phyloP scores from a whole-genome alignment of 768 basidiomycete genomes.

The Lanmaoa rubissima region DNA sequence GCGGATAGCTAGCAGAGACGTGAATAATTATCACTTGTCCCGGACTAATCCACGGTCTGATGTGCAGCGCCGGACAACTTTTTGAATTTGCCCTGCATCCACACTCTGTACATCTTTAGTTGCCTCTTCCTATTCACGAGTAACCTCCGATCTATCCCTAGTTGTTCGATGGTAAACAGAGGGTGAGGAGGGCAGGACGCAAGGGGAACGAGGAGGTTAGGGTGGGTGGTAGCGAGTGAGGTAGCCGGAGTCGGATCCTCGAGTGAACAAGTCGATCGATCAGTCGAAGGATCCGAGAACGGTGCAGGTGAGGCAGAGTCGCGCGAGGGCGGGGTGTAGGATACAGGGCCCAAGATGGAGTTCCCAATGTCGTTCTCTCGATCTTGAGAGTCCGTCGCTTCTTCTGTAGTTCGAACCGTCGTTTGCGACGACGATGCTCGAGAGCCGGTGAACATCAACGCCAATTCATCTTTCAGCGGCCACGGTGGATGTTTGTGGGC shows the following conservation, averaged over 20 bases:
- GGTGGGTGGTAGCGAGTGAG: constrained; percentile 33
- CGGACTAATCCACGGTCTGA: neutral
- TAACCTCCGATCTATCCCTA: constrained; percentile 87
- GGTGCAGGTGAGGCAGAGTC: neutral
- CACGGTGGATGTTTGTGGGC: neutral
- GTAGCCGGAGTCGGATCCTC: neutral
- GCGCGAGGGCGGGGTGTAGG: constrained; percentile 10
- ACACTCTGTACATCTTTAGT: constrained; percentile 95
- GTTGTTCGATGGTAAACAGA: constrained; percentile 75
- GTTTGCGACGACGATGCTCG: constrained; percentile 36
- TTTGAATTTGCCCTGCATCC: constrained; percentile 87
- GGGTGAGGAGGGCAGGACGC: constrained; percentile 43
- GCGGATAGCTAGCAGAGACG: neutral
- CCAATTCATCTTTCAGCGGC: constrained; percentile 62
- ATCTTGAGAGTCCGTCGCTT: constrained; percentile 34
- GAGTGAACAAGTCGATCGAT: neutral
- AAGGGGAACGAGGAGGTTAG: constrained; percentile 31
- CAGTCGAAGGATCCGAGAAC: neutral
- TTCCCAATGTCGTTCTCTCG: constrained; percentile 14
- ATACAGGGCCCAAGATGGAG: constrained; percentile 1
- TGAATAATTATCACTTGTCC: neutral
- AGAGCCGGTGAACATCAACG: constrained; percentile 74
- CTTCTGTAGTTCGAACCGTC: constrained; percentile 32
- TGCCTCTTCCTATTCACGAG: constrained; percentile 92
- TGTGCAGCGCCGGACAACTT: constrained; percentile 32